A percentile compares a stretch with the other conserved stretches of the same genome.
These are phyloP conservation scores for Trametes versicolor DNA, from an alignment of 1,284 basidiomycete species.

Conservation along the genomic window DNA sequence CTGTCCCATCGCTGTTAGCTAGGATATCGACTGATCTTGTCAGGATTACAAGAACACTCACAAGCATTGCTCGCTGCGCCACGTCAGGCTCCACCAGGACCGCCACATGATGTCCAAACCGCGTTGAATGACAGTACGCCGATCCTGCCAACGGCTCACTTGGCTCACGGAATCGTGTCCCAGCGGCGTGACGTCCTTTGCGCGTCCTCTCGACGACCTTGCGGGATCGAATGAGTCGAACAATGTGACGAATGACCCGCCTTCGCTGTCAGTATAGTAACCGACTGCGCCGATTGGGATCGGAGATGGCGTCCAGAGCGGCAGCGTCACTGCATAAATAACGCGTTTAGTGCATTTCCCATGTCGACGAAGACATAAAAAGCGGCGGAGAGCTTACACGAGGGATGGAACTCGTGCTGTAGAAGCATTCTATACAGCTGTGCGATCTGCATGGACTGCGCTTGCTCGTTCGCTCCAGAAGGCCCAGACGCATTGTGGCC, in stretches of 20 bases:
- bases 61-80: background rate
- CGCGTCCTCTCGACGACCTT: slow-evolving; percentile 46
- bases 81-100: slow-evolving; percentile 45
- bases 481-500: too few species aligned
- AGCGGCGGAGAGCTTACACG: background rate
- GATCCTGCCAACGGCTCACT: slow-evolving; percentile 54
- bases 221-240: slow-evolving; percentile 71
- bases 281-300: slow-evolving; percentile 77
- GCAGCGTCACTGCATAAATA: slow-evolving; percentile 63
- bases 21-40: background rate
- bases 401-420: background rate
- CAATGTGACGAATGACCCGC: slow-evolving; percentile 68
- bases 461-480: too few species aligned
- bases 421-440: background rate
- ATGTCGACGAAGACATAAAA: background rate
- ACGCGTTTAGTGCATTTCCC: background rate
- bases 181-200: slow-evolving; percentile 49
- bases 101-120: slow-evolving; percentile 60
- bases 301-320: slow-evolving; percentile 72
- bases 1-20: background rate
- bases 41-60: background rate
- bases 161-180: background rate
- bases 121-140: slow-evolving; percentile 61
- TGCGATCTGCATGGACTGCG: too few species aligned
- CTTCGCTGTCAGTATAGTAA: slow-evolving; percentile 67